Percentiles rank a stretch among this genome's conserved stretches.
These are phyloP conservation scores for Aechmea fasciata DNA, from an alignment of 176 grass and related monocot genomes.

Conservation along the genomic window DNA sequence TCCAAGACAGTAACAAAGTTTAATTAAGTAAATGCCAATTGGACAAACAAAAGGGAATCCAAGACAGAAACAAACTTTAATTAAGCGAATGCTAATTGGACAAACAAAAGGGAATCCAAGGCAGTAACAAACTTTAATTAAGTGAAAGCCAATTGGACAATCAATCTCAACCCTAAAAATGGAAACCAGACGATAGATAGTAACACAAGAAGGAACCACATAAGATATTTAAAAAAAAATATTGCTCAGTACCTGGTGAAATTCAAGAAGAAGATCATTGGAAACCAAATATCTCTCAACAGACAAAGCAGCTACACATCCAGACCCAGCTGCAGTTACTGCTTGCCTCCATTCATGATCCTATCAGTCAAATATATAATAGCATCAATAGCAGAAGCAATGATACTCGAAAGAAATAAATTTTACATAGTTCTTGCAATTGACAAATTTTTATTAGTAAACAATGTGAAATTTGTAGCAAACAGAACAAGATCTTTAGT, in stretches of 20 bases:
- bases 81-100: too few species aligned
- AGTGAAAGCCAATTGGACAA: neutral
- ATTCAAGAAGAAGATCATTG: conserved; percentile 88
- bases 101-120: too few species aligned
- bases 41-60: too few species aligned
- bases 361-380: conserved; percentile 27
- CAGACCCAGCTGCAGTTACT: conserved; percentile 91
- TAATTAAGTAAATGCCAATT: too few species aligned
- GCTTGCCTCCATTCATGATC: conserved; percentile 99
- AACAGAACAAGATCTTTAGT: neutral
- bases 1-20: too few species aligned
- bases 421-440: neutral
- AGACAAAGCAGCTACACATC: conserved; percentile 89
- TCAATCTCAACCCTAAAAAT: neutral
- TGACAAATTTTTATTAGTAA: neutral
- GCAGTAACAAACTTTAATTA: too few species aligned
- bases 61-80: too few species aligned
- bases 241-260: conserved; percentile 72
- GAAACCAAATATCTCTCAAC: conserved; percentile 95
- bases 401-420: too few species aligned
- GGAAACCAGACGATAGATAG: neutral
- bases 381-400: conserved; percentile 2
- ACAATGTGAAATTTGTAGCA: neutral
- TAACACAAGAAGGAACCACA: conserved; percentile 6
- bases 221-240: conserved; percentile 3